A percentile compares a stretch with the other conserved stretches of the same genome.
Conservation (phyloP, 108 stramenopile genomes). For the Schizochytrium sp. region DNA sequence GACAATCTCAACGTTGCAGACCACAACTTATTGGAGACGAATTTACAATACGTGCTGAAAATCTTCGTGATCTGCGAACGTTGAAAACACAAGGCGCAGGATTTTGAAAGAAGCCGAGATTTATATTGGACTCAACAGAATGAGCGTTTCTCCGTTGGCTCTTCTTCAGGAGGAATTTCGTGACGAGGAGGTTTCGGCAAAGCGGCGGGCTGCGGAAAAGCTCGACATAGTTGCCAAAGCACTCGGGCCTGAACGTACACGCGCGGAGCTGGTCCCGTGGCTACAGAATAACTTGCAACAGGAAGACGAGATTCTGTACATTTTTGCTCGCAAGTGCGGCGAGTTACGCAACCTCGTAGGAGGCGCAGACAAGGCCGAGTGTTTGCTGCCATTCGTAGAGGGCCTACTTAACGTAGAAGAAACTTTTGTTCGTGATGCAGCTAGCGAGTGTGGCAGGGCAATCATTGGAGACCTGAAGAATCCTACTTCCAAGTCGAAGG, state of each 20-base stretch:
- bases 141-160: constrained; percentile 33
- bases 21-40: too few relatives aligned
- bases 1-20: too few relatives aligned
- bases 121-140: neutral
- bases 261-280: constrained; percentile 49
- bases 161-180: constrained; percentile 29
- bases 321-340: constrained; percentile 34
- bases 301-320: constrained; percentile 56
- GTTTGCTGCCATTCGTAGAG: neutral
- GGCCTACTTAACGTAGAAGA: constrained; percentile 48
- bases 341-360: constrained; percentile 16
- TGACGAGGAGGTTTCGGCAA: constrained; percentile 27
- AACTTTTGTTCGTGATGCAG: constrained; percentile 56
- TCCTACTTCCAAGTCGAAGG: neutral
- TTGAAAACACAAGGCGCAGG: too few relatives aligned
- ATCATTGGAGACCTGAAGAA: constrained; percentile 30
- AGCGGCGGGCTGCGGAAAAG: constrained; percentile 43
- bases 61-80: too few relatives aligned
- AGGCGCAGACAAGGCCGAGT: constrained; percentile 25
- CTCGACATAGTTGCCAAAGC: constrained; percentile 46
- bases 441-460: neutral
- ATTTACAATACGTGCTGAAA: too few relatives aligned
- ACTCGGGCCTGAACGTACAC: constrained; percentile 33
- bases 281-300: constrained; percentile 31
- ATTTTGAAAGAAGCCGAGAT: too few relatives aligned